phyloP scores from a whole-genome alignment of 108 stramenopile genomes.

The Pseudonitzschia delicatissima region DNA sequence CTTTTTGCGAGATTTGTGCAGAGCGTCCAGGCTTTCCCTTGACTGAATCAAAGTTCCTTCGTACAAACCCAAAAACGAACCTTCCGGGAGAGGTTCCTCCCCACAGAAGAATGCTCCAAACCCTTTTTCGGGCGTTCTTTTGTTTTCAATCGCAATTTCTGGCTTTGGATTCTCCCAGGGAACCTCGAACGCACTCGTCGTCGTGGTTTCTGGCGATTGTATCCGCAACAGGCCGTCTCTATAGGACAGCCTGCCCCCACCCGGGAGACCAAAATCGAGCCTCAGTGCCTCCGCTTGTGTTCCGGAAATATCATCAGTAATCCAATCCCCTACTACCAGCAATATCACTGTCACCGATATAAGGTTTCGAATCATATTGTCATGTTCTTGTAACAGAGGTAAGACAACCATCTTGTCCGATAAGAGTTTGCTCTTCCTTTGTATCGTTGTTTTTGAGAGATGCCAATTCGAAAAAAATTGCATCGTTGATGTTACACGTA shows the following conservation, averaged over 20 bases:
- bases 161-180: too few species aligned
- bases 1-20: not conserved
- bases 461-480: too few species aligned
- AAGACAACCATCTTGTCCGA: too few species aligned
- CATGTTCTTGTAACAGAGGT: too few species aligned
- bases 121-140: constrained; percentile 10
- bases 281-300: too few species aligned
- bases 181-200: not conserved
- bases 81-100: not conserved
- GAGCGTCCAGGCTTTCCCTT: constrained; percentile 8
- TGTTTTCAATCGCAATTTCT: not conserved
- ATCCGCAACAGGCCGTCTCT: not conserved
- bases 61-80: constrained; percentile 42
- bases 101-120: constrained; percentile 28
- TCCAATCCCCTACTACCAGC: too few species aligned
- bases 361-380: too few species aligned
- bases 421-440: too few species aligned
- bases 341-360: too few species aligned
- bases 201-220: not conserved
- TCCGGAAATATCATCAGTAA: too few species aligned
- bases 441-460: too few species aligned
- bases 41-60: constrained; percentile 12
- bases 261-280: not conserved
- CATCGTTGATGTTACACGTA: too few species aligned
- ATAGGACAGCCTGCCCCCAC: not conserved